Evolutionary conservation across 768 basidiomycete species (phyloP).

Genomic region (Rhizopogon roseolus): DNA sequence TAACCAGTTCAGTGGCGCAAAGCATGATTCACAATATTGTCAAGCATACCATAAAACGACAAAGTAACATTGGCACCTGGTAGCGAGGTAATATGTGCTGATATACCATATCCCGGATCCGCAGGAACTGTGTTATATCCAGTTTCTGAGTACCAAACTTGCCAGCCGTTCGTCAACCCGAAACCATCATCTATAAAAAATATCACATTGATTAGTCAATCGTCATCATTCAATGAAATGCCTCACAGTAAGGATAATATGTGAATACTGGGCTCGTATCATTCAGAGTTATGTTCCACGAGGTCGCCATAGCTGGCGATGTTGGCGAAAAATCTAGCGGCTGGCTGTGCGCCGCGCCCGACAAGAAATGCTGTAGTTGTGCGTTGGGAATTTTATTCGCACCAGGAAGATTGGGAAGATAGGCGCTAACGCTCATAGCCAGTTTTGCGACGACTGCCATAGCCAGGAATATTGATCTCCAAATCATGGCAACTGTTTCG

Average conservation of each 20-base stretch:
- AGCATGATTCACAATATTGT: background rate
- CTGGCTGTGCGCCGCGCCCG: background rate
- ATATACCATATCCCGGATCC: background rate
- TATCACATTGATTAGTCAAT: background rate
- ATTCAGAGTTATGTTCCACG: conserved; percentile 5
- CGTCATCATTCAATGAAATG: background rate
- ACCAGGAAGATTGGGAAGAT: background rate
- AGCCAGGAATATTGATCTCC: no score
- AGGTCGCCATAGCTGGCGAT: background rate
- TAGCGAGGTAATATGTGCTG: conserved; percentile 11
- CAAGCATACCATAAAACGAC: conserved; percentile 20
- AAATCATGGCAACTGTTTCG: no score
- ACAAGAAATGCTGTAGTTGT: background rate
- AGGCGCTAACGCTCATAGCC: background rate
- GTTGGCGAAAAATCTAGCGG: no score
- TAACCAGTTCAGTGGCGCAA: background rate
- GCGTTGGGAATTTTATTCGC: no score
- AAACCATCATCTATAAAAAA: conserved; percentile 7
- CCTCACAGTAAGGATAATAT: conserved; percentile 6
- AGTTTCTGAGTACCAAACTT: conserved; percentile 11
- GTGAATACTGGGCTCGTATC: conserved; percentile 5
- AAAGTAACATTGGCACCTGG: conserved; percentile 19
- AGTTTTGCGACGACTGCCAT: no score
- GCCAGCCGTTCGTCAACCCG: conserved; percentile 10
- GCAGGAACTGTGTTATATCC: conserved; percentile 3